Evolutionary conservation across 352 stramenopile species (phyloP).

Genomic region (Phytophthora cajani): DNA sequence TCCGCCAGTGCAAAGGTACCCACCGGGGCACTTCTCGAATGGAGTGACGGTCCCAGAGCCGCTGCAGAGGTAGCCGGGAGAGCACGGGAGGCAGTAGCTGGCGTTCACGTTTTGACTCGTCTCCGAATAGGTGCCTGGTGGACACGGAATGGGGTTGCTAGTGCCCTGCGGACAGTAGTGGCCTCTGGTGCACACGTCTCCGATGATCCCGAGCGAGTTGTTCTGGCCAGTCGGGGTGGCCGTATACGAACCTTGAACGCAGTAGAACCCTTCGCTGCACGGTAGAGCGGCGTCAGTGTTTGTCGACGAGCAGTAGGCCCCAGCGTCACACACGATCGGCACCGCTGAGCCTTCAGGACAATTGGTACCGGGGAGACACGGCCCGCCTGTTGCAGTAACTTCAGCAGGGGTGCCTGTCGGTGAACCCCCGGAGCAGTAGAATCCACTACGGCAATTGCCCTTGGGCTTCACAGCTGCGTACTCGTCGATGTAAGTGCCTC

Average conservation of each 20-base stretch:
- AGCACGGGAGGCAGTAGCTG: slow-evolving; percentile 75
- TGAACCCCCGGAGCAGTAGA: slow-evolving; percentile 82
- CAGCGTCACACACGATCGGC: slow-evolving; percentile 82
- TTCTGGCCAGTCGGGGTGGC: slow-evolving; percentile 70
- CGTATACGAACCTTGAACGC: slow-evolving; percentile 85
- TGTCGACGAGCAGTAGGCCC: slow-evolving; percentile 80
- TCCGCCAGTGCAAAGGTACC: slow-evolving; percentile 70
- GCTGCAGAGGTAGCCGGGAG: slow-evolving; percentile 65
- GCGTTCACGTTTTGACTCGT: slow-evolving; percentile 65
- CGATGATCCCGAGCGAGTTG: slow-evolving; percentile 78
- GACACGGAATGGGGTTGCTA: slow-evolving; percentile 84
- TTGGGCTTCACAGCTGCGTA: slow-evolving; percentile 55
- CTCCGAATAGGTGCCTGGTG: slow-evolving; percentile 71
- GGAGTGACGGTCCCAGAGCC: slow-evolving; percentile 58
- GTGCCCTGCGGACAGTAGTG: slow-evolving; percentile 84
- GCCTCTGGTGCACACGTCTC: slow-evolving; percentile 70
- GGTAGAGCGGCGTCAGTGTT: slow-evolving; percentile 74
- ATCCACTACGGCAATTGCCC: slow-evolving; percentile 77
- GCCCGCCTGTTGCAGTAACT: slow-evolving; percentile 51
- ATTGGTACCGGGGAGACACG: slow-evolving; percentile 87
- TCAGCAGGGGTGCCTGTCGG: slow-evolving; percentile 55
- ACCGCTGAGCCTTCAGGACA: slow-evolving; percentile 86
- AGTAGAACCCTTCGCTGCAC: slow-evolving; percentile 89
- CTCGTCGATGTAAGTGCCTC: slow-evolving; percentile 67
- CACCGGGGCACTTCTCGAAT: slow-evolving; percentile 53